Base-by-base conservation (phyloP, 1,139 yeast species). In the Zygosaccharomyces sapae region DNA sequence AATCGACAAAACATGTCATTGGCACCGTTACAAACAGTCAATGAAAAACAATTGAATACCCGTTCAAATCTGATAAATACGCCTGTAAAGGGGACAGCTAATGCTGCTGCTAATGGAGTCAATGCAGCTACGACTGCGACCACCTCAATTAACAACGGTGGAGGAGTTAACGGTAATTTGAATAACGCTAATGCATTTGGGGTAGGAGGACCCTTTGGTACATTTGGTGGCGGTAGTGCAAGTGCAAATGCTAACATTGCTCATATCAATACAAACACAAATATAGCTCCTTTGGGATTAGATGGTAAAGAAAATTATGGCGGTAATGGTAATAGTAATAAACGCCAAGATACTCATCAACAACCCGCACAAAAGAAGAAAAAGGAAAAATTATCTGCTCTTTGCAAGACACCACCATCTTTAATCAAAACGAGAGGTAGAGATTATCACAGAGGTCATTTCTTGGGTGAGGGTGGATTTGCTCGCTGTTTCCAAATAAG, bases 401-500 rank as follows among this genome's bases (percentile, higher is more conserved):
- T 90, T 46, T 90, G 97, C 67, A 88, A 88, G 68, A 90, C 97
- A 3, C 97, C 97, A 2, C 97, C 97, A 31, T 84, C 95, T 13
- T 79, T 88, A 53, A 94, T 92, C 58, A 79, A 92, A 59, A 88
- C 95, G 38, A 79, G 92, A 70, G 96, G 97, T 46, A 77, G 87
- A 62, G 95, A 89, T 60, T 92, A 87, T 68, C 87, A 87, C 59
- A 80, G 98, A 65, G 97, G 97, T 2, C 77, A 76, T 50, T 89
- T 90, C 58, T 73, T 94, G 33, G 99, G 99, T 29, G 98, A 89
- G 72, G 99, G 99, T 50, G 99, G 99, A 0, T 92, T 92, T 73
- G 99, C 98, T 18, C 81, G 98, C 65, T 94, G 98, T 67, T 92
- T 94, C 71, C 97, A 92, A 67, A 94, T 92, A 76, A 87, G 86